Conservation (phyloP, 768 basidiomycete species). For the Naganishia vaughanmartiniae region DNA sequence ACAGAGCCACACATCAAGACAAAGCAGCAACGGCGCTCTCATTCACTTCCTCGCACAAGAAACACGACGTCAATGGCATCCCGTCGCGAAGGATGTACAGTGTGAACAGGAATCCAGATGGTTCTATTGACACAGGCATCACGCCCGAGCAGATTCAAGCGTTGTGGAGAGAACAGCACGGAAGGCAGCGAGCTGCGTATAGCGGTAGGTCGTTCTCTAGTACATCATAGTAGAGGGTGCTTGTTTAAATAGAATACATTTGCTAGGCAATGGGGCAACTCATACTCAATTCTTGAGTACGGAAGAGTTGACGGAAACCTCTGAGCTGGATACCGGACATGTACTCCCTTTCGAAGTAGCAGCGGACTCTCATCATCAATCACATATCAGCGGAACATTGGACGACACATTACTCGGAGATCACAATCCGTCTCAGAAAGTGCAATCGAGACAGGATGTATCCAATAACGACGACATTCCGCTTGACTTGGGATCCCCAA, state of each 20-base stretch:
- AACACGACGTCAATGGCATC: slow-evolving; percentile 12
- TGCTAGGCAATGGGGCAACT: background rate
- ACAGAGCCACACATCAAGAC: too few relatives aligned
- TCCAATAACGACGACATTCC: background rate
- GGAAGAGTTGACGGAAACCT: background rate
- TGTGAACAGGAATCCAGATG: slow-evolving; percentile 7
- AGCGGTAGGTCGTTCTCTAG: background rate
- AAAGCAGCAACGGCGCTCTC: too few relatives aligned
- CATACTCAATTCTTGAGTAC: background rate
- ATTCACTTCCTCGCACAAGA: background rate
- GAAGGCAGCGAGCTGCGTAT: slow-evolving; percentile 2
- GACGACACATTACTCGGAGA: background rate
- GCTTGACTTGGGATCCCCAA: background rate
- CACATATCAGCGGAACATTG: background rate
- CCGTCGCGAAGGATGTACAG: slow-evolving; percentile 20
- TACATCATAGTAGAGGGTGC: background rate
- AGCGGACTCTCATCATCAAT: background rate
- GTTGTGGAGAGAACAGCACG: background rate
- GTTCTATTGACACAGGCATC: slow-evolving; percentile 12
- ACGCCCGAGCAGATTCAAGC: slow-evolving; percentile 6
- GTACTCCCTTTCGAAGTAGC: background rate
- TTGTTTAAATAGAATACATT: background rate
- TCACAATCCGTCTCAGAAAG: background rate
- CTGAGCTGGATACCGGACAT: background rate
- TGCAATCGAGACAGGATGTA: background rate